These are phyloP conservation scores for Pythium pyrilobum DNA, from an alignment of 352 stramenopile species.

Conservation along the genomic window DNA sequence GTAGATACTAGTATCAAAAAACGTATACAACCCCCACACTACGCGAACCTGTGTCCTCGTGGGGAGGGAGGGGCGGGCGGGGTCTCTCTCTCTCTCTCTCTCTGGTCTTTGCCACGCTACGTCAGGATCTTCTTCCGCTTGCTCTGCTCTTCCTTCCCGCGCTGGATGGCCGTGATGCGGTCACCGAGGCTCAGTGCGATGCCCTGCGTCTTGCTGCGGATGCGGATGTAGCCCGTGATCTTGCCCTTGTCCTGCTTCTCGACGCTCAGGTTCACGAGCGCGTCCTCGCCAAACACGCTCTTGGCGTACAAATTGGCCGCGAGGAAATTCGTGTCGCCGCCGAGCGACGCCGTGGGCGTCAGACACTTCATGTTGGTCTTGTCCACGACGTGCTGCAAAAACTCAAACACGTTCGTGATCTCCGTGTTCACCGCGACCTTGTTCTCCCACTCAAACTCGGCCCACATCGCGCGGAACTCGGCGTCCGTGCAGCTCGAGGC, in stretches of 20 bases:
- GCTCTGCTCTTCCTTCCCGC: conserved; percentile 76
- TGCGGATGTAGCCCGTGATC: conserved; percentile 98
- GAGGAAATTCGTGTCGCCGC: conserved; percentile 91
- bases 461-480: conserved; percentile 99
- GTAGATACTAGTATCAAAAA: too few species aligned
- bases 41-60: too few species aligned
- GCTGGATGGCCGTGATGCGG: conserved; percentile 97
- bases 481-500: conserved; percentile 92
- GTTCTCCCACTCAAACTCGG: conserved; percentile 99
- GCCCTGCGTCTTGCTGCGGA: conserved; percentile 99
- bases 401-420: conserved; percentile 96
- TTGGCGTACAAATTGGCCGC: conserved; percentile 92
- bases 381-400: conserved; percentile 97
- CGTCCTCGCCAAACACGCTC: conserved; percentile 96
- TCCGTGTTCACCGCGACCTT: conserved; percentile 98
- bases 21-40: too few species aligned
- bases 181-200: conserved; percentile 99
- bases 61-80: too few species aligned
- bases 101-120: conserved; percentile 27
- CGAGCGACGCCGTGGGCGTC: conserved; percentile 89
- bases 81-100: neutral
- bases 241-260: conserved; percentile 98
- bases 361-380: conserved; percentile 99
- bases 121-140: conserved; percentile 79
- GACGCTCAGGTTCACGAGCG: conserved; percentile 99